Evolutionary conservation across 2,329 filamentous ascomycete genomes (phyloP).

Genomic region (Coleophoma eucalyptorum): DNA sequence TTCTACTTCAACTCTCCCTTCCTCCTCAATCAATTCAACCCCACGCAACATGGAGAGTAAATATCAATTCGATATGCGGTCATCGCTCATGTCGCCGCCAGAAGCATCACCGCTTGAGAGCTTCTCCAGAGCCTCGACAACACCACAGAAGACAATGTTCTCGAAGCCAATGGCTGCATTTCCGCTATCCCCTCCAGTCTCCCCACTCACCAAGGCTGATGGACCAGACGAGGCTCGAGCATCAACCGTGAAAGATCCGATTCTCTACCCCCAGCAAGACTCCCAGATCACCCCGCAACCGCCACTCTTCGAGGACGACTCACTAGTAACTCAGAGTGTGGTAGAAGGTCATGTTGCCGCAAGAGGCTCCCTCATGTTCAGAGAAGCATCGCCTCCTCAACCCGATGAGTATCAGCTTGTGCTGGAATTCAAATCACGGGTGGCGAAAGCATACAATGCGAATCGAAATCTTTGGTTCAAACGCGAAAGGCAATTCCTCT

Average conservation of each 20-base stretch:
- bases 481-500: slow-evolving; percentile 22
- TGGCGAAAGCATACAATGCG: slow-evolving; percentile 32
- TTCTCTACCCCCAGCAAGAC: slow-evolving; percentile 51
- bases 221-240: slow-evolving; percentile 15
- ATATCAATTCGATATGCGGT: slow-evolving; percentile 20
- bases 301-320: slow-evolving; percentile 46
- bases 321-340: slow-evolving; percentile 34
- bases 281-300: slow-evolving; percentile 32
- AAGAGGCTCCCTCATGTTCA: slow-evolving; percentile 31
- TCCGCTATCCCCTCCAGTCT: slow-evolving; percentile 55
- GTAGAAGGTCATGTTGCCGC: slow-evolving; percentile 38
- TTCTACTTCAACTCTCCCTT: slow-evolving; percentile 8
- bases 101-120: slow-evolving; percentile 49
- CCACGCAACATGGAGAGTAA: slow-evolving; percentile 19
- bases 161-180: slow-evolving; percentile 34
- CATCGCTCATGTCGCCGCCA: slow-evolving; percentile 60
- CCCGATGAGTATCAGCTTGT: slow-evolving; percentile 50
- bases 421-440: slow-evolving; percentile 48
- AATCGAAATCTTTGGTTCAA: slow-evolving; percentile 20
- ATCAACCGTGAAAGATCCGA: slow-evolving; percentile 39
- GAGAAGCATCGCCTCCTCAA: slow-evolving; percentile 40
- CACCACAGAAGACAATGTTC: slow-evolving; percentile 16
- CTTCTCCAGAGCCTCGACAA: slow-evolving; percentile 31
- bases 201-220: slow-evolving; percentile 37
- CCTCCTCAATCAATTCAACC: slow-evolving; percentile 16